A percentile compares a stretch with the other conserved stretches of the same genome.
Evolutionary conservation across 371 early-diverging fungal species (phyloP).

Genomic region (Rhizomucor pusillus): DNA sequence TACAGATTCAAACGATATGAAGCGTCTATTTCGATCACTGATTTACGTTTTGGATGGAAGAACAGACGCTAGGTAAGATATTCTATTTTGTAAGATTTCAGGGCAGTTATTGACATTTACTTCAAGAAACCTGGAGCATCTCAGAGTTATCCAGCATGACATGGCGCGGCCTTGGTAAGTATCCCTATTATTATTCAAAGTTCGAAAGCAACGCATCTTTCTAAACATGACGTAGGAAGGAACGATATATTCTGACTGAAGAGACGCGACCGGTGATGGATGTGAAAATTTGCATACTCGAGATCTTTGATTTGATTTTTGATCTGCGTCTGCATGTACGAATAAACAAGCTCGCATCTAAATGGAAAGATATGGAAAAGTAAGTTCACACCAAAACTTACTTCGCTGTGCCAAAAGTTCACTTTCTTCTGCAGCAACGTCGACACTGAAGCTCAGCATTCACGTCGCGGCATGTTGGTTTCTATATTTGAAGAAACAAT

Average conservation of each 20-base stretch:
- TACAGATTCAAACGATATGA: slow-evolving; percentile 23
- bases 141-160: slow-evolving; percentile 13
- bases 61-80: slow-evolving; percentile 27
- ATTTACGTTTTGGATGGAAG: slow-evolving; percentile 49
- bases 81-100: background rate
- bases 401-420: too few species aligned
- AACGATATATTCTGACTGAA: slow-evolving; percentile 42
- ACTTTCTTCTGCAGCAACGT: slow-evolving; percentile 13
- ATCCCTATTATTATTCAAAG: too few species aligned
- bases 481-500: slow-evolving; percentile 28
- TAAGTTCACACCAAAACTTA: slow-evolving; percentile 14
- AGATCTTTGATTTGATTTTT: slow-evolving; percentile 48
- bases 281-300: slow-evolving; percentile 47
- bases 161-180: slow-evolving; percentile 21
- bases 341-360: slow-evolving; percentile 23
- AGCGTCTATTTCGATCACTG: slow-evolving; percentile 30
- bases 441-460: slow-evolving; percentile 10
- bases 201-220: background rate
- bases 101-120: background rate
- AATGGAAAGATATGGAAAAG: slow-evolving; percentile 33
- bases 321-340: slow-evolving; percentile 45
- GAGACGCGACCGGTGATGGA: slow-evolving; percentile 37
- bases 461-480: slow-evolving; percentile 13
- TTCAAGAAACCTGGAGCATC: slow-evolving; percentile 28
- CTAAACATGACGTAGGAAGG: slow-evolving; percentile 9